A percentile compares a stretch with the other conserved stretches of the same genome.
These are phyloP conservation scores for Cicer cuneatum DNA, from an alignment of 306 rosid genomes.

Conservation along the genomic window DNA sequence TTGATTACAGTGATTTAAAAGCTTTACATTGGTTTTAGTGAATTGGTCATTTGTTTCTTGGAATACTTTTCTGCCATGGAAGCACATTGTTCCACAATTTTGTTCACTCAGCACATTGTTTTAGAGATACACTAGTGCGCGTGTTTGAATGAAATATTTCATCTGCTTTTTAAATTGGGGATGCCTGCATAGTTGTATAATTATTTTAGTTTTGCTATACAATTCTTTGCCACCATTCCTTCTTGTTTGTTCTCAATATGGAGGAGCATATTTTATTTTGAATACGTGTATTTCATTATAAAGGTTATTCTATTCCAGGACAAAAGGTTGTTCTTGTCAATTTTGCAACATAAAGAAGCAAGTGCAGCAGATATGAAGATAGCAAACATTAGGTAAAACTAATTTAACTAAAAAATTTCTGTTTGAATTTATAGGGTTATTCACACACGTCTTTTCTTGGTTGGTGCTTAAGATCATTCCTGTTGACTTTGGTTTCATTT, in stretches of 20 bases:
- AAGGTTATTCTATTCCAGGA: slow-evolving; percentile 59
- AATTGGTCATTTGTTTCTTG: not conserved
- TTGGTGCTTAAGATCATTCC: slow-evolving; percentile 32
- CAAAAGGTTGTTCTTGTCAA: slow-evolving; percentile 56
- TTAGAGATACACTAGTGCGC: not conserved
- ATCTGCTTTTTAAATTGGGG: slow-evolving; percentile 25
- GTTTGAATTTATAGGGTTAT: slow-evolving; percentile 21
- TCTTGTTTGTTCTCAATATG: slow-evolving; percentile 24
- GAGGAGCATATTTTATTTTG: slow-evolving; percentile 18
- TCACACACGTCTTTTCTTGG: slow-evolving; percentile 34
- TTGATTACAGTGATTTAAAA: not conserved
- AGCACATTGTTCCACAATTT: slow-evolving; percentile 16
- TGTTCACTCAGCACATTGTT: slow-evolving; percentile 12
- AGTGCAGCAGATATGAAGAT: slow-evolving; percentile 38
- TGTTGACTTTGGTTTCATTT: not conserved
- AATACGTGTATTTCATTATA: slow-evolving; percentile 9
- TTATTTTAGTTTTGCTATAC: slow-evolving; percentile 5
- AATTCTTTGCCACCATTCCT: slow-evolving; percentile 35
- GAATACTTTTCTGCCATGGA: slow-evolving; percentile 28
- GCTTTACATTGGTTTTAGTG: not conserved
- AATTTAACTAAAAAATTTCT: slow-evolving; percentile 11
- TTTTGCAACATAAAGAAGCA: slow-evolving; percentile 56
- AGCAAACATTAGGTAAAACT: slow-evolving; percentile 54
- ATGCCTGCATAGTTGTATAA: slow-evolving; percentile 11
- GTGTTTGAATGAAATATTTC: slow-evolving; percentile 18